phyloP scores from a whole-genome alignment of 116 monocot species.

The Iris pallida region DNA sequence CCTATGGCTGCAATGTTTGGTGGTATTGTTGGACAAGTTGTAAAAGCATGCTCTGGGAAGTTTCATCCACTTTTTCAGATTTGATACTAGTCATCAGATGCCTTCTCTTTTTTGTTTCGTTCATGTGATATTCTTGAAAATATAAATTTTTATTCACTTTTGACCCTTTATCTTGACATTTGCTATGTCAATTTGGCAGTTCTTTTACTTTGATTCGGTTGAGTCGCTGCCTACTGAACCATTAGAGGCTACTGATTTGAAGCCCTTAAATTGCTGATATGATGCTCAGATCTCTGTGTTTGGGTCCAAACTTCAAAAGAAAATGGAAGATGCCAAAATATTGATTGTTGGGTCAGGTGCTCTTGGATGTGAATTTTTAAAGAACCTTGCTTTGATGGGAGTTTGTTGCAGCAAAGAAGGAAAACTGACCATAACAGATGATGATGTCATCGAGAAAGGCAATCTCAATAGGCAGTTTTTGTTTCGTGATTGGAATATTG shows the following conservation, averaged over 20 bases:
- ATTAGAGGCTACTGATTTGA: conserved; percentile 40
- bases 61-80: conserved; percentile 63
- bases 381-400: conserved; percentile 57
- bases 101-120: not conserved
- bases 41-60: conserved; percentile 58
- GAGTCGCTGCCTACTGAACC: conserved; percentile 49
- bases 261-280: conserved; percentile 41
- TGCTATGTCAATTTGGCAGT: conserved; percentile 27
- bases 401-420: conserved; percentile 51
- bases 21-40: conserved; percentile 53
- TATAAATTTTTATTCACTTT: not conserved
- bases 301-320: conserved; percentile 56
- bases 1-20: conserved; percentile 69
- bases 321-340: conserved; percentile 47
- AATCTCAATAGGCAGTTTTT: conserved; percentile 57
- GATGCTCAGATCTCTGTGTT: conserved; percentile 66
- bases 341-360: conserved; percentile 60
- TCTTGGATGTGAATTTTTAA: conserved; percentile 59
- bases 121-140: not conserved
- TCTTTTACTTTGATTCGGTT: conserved; percentile 62
- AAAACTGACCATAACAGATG: conserved; percentile 58
- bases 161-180: conserved; percentile 26
- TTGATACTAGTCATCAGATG: not conserved
- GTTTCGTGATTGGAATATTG: conserved; percentile 62
- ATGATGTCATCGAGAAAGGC: conserved; percentile 62